Evolutionary conservation across 345 rosid genomes (phyloP), one percentile per base, ranked within the genome.

Genomic region (Crucihimalaya himalaica): DNA sequence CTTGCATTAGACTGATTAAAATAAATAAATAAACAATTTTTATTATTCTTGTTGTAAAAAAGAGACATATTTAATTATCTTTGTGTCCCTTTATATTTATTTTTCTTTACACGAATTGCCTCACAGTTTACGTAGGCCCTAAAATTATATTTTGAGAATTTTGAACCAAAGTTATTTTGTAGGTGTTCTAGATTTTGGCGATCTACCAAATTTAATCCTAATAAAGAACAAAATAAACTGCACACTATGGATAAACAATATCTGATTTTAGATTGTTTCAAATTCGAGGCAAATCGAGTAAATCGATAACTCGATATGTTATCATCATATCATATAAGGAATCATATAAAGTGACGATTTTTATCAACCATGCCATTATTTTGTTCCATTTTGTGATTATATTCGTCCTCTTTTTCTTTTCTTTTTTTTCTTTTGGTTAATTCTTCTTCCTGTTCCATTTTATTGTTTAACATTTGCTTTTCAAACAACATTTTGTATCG

Each of bases 311-410:
- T 40, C 34, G 13, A 71, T 71, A 61, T 19, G 58, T 27, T 39
- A 28, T 68, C 14, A 28, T 20, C 37, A 13, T 4, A 14, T 42
- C 47, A 7, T 45, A 46, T 13, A 25, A 54, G 37, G 68, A 66
- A 74, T 39, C 53, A 67, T 47, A 59, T 50, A 67, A 74, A 67
- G 68, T 50, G 54, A 43, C 27, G 32, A 59, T 37, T n/a, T n/a
- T n/a, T n/a, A 67, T 28, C 61, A 20, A 68, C n/a, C 68, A 48
- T 1, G 2, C 35, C 58, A 56, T 67, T 48, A 39, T 58, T 58
- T 57, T 58, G 40, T 66, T 58, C 78, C 72, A 58, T 19, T 35
- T 66, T 56, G 51, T 54, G 60, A 48, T 66, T 74, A 66, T 66
- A 74, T 58, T 48, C 54, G 37, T 27, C 34, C 37, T 47, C 43